These are phyloP conservation scores for Nicotiana tomentosiformis DNA, from an alignment of 257 asterid species.

Conservation along the genomic window DNA sequence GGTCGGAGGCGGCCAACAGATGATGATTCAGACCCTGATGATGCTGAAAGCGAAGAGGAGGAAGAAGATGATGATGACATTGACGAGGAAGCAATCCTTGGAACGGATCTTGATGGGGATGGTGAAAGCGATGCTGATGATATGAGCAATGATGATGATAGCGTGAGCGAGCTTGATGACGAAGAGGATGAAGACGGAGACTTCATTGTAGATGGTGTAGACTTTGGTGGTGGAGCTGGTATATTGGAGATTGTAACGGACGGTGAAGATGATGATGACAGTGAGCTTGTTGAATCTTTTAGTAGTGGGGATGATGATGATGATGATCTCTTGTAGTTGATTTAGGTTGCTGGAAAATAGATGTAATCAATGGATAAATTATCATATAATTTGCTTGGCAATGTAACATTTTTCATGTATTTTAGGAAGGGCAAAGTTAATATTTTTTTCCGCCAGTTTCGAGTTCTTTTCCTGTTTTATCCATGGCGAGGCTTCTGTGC, in stretches of 20 bases:
- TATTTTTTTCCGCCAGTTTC: not conserved
- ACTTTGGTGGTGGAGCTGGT: conserved; percentile 52
- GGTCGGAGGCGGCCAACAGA: conserved; percentile 91
- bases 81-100: conserved; percentile 60
- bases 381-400: not conserved
- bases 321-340: conserved; percentile 34
- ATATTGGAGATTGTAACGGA: conserved; percentile 60
- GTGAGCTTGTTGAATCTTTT: conserved; percentile 51
- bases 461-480: not conserved
- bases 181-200: conserved; percentile 86
- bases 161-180: conserved; percentile 56
- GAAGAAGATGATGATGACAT: conserved; percentile 59
- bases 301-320: conserved; percentile 61
- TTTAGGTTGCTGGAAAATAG: not conserved
- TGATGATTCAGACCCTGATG: conserved; percentile 97
- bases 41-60: conserved; percentile 83
- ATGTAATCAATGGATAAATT: not conserved
- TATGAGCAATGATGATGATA: conserved; percentile 59
- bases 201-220: conserved; percentile 56
- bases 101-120: conserved; percentile 52
- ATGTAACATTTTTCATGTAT: not conserved
- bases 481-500: not conserved
- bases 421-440: not conserved
- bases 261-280: conserved; percentile 69
- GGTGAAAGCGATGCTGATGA: conserved; percentile 77